phyloP scores from a whole-genome alignment of 352 stramenopile genomes.

The Pythium rhizo-oryzae region DNA sequence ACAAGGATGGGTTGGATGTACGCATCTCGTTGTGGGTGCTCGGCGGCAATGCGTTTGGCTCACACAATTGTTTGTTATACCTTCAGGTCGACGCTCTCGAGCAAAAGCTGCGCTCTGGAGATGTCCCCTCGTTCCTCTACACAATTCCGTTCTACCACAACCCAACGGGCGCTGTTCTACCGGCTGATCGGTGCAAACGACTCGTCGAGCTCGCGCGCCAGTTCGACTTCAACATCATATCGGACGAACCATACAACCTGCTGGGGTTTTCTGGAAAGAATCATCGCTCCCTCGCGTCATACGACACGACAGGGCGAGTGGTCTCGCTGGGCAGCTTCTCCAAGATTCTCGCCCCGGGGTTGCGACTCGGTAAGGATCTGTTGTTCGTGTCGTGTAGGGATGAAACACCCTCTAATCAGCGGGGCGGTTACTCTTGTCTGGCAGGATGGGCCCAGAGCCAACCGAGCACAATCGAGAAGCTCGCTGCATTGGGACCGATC shows the following conservation, averaged over 20 bases:
- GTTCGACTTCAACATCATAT: constrained; percentile 88
- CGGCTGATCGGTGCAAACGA: constrained; percentile 58
- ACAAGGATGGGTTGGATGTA: constrained; percentile 73
- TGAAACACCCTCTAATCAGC: too few species aligned
- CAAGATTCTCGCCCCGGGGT: constrained; percentile 93
- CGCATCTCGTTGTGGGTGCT: constrained; percentile 3
- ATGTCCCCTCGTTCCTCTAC: constrained; percentile 91
- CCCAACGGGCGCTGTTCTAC: constrained; percentile 86
- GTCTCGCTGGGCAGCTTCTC: constrained; percentile 93
- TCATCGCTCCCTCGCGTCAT: constrained; percentile 64
- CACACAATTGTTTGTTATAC: background rate
- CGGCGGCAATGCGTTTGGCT: background rate
- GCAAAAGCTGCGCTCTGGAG: constrained; percentile 49
- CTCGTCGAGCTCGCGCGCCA: constrained; percentile 80
- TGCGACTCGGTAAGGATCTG: constrained; percentile 90
- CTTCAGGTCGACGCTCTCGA: constrained; percentile 71
- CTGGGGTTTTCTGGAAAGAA: constrained; percentile 68
- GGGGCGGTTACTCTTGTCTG: background rate
- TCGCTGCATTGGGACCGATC: constrained; percentile 80
- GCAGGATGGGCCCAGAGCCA: constrained; percentile 70
- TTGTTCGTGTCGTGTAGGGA: too few species aligned
- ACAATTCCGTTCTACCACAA: constrained; percentile 95
- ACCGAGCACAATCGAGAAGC: constrained; percentile 50
- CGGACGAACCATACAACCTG: constrained; percentile 95
- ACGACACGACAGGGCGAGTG: constrained; percentile 61